Percentiles rank a stretch among this genome's conserved stretches.
These are phyloP conservation scores for Macrolepiota dolichaula DNA, from an alignment of 768 basidiomycete genomes.

Conservation along the genomic window DNA sequence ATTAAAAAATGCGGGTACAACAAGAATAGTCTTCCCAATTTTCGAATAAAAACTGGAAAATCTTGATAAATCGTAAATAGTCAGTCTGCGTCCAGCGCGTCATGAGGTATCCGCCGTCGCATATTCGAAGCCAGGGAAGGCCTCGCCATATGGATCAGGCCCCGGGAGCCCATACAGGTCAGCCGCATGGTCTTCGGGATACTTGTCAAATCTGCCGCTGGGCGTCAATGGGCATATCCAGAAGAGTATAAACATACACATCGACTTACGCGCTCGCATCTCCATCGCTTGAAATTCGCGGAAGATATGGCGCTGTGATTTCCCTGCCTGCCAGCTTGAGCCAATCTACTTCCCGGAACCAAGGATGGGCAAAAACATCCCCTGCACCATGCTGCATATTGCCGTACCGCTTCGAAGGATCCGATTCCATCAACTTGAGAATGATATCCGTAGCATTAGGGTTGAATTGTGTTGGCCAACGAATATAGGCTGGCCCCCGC, in stretches of 20 bases:
- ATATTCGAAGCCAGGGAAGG: conserved; percentile 82
- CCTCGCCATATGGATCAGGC: conserved; percentile 58
- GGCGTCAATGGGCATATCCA: conserved; percentile 13
- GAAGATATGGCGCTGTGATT: conserved; percentile 94
- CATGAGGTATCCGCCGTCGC: conserved; percentile 25
- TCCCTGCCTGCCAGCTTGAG: conserved; percentile 73
- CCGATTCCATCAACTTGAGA: conserved; percentile 83
- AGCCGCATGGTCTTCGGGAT: conserved; percentile 71
- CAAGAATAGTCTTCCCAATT: background rate
- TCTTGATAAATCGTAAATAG: background rate
- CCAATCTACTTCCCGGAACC: conserved; percentile 97
- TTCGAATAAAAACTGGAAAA: background rate
- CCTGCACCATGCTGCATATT: conserved; percentile 85
- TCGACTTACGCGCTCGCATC: conserved; percentile 89
- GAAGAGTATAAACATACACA: background rate
- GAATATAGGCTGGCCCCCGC: conserved; percentile 66
- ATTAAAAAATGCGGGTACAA: conserved; percentile 1
- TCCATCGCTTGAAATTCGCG: conserved; percentile 87
- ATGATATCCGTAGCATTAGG: conserved; percentile 85
- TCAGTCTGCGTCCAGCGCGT: conserved; percentile 7
- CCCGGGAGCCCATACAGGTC: conserved; percentile 55
- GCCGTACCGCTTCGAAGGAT: conserved; percentile 85
- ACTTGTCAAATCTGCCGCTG: conserved; percentile 62
- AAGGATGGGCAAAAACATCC: conserved; percentile 90
- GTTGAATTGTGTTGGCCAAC: conserved; percentile 74